These are phyloP conservation scores for Dipodascus geniculatus DNA, from an alignment of 805 yeast genomes.

Conservation along the genomic window DNA sequence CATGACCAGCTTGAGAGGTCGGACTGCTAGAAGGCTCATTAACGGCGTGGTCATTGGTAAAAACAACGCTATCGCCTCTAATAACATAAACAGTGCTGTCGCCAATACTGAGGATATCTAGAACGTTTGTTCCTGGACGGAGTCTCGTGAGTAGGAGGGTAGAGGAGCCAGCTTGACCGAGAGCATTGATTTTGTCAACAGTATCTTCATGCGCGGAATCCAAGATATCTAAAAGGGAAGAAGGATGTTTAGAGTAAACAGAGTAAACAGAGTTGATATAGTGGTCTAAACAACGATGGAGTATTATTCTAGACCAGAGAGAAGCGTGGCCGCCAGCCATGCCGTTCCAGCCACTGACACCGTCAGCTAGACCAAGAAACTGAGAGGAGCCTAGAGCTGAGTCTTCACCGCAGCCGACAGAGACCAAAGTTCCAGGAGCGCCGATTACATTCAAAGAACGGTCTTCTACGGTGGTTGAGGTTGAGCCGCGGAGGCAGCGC, in stretches of 20 bases:
- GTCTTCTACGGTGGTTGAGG: not conserved
- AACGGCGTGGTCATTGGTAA: conserved; percentile 4
- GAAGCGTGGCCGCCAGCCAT: conserved; percentile 10
- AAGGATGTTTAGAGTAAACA: too few relatives aligned
- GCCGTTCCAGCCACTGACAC: conserved; percentile 12
- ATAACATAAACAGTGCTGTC: conserved; percentile 10
- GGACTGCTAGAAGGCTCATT: not conserved
- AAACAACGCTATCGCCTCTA: conserved; percentile 8
- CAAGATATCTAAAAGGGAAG: conserved; percentile 5
- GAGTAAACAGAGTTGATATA: not conserved
- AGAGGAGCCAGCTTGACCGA: conserved; percentile 8
- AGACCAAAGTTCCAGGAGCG: not conserved
- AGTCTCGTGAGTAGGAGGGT: conserved; percentile 9
- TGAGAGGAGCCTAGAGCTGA: not conserved
- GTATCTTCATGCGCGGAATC: conserved; percentile 10
- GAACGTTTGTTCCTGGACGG: conserved; percentile 7
- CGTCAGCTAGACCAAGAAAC: conserved; percentile 10
- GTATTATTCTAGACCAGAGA: conserved; percentile 10
- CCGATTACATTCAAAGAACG: not conserved
- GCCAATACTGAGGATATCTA: conserved; percentile 8
- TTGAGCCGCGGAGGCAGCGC: not conserved
- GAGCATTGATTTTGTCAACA: conserved; percentile 6
- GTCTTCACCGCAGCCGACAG: not conserved
- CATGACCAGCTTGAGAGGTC: not conserved
- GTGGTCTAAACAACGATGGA: conserved; percentile 8